These are phyloP conservation scores for Thuidium tamariscinum DNA, from an alignment of 225 moss, liverwort and hornwort genomes.

Conservation along the genomic window DNA sequence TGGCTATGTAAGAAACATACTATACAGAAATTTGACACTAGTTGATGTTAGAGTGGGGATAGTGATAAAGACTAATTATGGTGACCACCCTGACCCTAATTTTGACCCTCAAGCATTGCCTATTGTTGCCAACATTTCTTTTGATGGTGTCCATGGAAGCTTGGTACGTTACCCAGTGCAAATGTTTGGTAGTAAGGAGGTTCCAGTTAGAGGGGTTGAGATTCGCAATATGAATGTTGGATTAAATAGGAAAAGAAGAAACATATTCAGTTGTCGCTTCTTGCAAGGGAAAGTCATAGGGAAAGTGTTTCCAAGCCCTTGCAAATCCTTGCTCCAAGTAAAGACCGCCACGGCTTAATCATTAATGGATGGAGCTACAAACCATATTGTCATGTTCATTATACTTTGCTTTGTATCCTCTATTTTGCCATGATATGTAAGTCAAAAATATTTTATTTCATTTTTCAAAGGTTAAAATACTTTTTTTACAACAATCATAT, in stretches of 20 bases:
- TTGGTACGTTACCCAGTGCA: conserved; percentile 29
- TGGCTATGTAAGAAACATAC: conserved; percentile 63
- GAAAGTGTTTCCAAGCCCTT: conserved; percentile 26
- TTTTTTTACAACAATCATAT: too few relatives aligned
- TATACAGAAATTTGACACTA: conserved; percentile 32
- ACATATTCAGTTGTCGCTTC: conserved; percentile 23
- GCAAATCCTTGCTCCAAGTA: conserved; percentile 15
- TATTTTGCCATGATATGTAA: neutral
- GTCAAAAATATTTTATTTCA: neutral
- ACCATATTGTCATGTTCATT: neutral
- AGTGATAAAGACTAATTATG: conserved; percentile 63
- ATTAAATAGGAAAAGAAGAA: conserved; percentile 22
- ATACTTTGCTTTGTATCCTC: neutral
- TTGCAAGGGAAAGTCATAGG: conserved; percentile 26
- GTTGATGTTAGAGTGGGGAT: conserved; percentile 62
- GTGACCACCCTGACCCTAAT: conserved; percentile 62
- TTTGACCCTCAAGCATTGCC: conserved; percentile 62
- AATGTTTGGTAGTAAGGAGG: conserved; percentile 20
- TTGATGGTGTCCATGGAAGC: conserved; percentile 21
- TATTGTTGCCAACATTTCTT: conserved; percentile 51
- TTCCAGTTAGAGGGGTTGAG: conserved; percentile 15
- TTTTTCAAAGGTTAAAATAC: neutral
- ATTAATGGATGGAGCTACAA: too few relatives aligned
- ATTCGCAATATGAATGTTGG: conserved; percentile 42
- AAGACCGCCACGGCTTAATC: neutral